phyloP scores from a whole-genome alignment of 2,329 filamentous ascomycete genomes.

The Sporothrix protearum region DNA sequence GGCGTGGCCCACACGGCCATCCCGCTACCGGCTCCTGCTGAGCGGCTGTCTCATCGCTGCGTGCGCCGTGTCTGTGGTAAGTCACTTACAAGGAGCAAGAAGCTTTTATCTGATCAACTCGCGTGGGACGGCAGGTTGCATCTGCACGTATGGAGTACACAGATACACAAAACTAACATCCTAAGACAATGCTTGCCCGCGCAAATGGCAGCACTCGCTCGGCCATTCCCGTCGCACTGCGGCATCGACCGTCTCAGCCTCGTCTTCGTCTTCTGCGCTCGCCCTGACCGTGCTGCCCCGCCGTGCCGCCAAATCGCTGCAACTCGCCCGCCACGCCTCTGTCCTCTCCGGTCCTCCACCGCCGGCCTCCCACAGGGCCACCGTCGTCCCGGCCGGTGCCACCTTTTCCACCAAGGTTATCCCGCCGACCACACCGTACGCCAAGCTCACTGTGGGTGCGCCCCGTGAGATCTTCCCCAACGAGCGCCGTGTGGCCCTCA shows the following conservation, averaged over 20 bases:
- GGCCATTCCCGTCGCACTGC: slow-evolving; percentile 28
- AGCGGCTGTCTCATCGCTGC: slow-evolving; percentile 25
- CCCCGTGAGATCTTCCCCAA: slow-evolving; percentile 73
- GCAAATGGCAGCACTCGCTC: slow-evolving; percentile 41
- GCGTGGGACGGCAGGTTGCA: neutral
- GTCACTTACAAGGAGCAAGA: neutral
- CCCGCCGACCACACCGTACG: slow-evolving; percentile 59
- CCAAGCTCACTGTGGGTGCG: slow-evolving; percentile 70
- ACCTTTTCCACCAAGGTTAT: slow-evolving; percentile 42
- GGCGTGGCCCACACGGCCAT: slow-evolving; percentile 26
- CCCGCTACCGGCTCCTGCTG: slow-evolving; percentile 23
- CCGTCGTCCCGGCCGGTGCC: slow-evolving; percentile 27
- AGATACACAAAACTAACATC: neutral
- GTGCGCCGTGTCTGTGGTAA: slow-evolving; percentile 27
- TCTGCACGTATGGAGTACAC: neutral
- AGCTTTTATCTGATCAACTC: neutral
- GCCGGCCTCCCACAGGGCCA: neutral
- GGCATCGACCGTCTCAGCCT: neutral
- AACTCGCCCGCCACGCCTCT: slow-evolving; percentile 42
- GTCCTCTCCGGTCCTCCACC: slow-evolving; percentile 34
- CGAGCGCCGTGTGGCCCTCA: slow-evolving; percentile 80
- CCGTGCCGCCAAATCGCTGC: slow-evolving; percentile 34
- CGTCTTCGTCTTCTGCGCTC: slow-evolving; percentile 26
- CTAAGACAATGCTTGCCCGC: slow-evolving; percentile 17
- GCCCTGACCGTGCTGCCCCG: slow-evolving; percentile 29